Percentiles rank a stretch among this genome's conserved stretches.
phyloP scores from a whole-genome alignment of 179 eudicot species.

The Kewa caespitosa region DNA sequence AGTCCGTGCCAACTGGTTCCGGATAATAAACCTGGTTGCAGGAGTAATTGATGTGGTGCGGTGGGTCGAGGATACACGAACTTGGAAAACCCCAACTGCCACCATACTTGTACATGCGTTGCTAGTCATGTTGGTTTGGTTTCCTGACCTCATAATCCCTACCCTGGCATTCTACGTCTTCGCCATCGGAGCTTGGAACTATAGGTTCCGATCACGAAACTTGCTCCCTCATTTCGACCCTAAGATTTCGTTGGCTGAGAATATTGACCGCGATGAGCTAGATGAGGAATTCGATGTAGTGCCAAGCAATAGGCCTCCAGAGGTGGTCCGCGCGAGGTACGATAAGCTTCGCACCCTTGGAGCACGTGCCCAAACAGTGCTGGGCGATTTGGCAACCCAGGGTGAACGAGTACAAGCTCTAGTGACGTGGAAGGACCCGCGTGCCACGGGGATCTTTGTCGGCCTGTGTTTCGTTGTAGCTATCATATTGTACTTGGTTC shows the following conservation, averaged over 20 bases:
- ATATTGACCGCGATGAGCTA: conserved; percentile 68
- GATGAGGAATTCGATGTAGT: conserved; percentile 85
- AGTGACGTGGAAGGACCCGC: conserved; percentile 89
- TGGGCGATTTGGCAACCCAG: conserved; percentile 86
- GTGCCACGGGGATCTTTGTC: conserved; percentile 85
- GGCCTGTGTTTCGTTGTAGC: conserved; percentile 79
- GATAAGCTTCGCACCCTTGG: conserved; percentile 76
- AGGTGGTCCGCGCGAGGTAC: conserved; percentile 64
- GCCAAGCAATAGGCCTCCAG: conserved; percentile 59
- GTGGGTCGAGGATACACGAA: conserved; percentile 84
- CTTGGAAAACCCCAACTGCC: conserved; percentile 89
- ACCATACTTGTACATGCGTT: conserved; percentile 82
- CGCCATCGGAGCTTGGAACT: conserved; percentile 78
- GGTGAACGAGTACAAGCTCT: conserved; percentile 80
- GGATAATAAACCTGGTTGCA: conserved; percentile 67
- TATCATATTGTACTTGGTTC: conserved; percentile 62
- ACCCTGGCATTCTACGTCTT: conserved; percentile 81
- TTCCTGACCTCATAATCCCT: conserved; percentile 81
- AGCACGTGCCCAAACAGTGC: conserved; percentile 62
- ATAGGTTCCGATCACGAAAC: conserved; percentile 53
- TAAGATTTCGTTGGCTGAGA: conserved; percentile 66
- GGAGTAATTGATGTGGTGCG: conserved; percentile 62
- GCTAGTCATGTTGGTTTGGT: conserved; percentile 85
- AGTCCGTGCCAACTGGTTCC: conserved; percentile 77
- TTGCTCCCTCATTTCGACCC: conserved; percentile 71